phyloP scores from a whole-genome alignment of 2,329 filamentous ascomycete species.

The Thielaviopsis ethacetica region DNA sequence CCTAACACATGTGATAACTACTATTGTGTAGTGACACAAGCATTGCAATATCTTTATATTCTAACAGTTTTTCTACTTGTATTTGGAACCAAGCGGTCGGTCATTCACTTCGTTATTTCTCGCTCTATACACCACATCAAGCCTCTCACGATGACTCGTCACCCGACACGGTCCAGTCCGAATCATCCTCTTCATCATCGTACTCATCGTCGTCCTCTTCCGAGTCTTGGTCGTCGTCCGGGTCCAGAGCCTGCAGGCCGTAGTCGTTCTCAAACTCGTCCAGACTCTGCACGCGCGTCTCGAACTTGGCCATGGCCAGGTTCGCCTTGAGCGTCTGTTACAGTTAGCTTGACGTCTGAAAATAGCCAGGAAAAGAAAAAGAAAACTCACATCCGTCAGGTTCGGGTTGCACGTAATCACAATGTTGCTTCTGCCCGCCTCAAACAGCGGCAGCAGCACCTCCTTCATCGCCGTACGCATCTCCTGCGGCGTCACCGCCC shows the following conservation, averaged over 20 bases:
- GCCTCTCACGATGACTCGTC: slow-evolving; percentile 2
- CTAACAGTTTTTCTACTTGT: not conserved
- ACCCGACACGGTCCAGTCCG: slow-evolving; percentile 4
- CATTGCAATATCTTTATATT: not conserved
- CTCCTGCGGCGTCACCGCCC: slow-evolving; percentile 58
- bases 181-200: slow-evolving; percentile 26
- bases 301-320: slow-evolving; percentile 63
- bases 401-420: slow-evolving; percentile 77
- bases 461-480: slow-evolving; percentile 59
- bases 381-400: slow-evolving; percentile 58
- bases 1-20: not conserved
- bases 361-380: not conserved
- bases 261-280: slow-evolving; percentile 82
- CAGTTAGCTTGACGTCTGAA: slow-evolving; percentile 1
- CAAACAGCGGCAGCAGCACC: slow-evolving; percentile 65
- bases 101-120: not conserved
- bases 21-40: no score
- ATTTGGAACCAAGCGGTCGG: not conserved
- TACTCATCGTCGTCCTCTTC: slow-evolving; percentile 42
- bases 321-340: slow-evolving; percentile 55
- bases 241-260: slow-evolving; percentile 50
- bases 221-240: slow-evolving; percentile 43
- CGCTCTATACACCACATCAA: not conserved
- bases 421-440: slow-evolving; percentile 64
- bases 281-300: slow-evolving; percentile 55